Conservation (phyloP, 495 filamentous ascomycete species). For the Aspergillus steynii region DNA sequence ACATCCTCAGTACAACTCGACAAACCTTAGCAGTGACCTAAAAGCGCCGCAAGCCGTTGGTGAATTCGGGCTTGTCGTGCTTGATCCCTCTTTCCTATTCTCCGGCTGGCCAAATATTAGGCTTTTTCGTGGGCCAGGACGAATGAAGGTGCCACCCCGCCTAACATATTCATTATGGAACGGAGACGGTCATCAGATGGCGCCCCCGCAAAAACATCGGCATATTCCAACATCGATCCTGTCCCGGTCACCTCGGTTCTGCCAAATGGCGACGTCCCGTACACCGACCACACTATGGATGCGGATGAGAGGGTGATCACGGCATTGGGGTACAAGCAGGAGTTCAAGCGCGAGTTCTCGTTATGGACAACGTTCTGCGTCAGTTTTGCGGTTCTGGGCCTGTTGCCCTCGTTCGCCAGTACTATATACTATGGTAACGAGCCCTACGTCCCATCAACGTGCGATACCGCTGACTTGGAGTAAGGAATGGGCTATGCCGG, state of each 20-base stretch:
- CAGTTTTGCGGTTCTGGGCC: conserved; percentile 71
- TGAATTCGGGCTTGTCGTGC: no score
- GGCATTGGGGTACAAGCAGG: conserved; percentile 74
- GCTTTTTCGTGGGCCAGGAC: neutral
- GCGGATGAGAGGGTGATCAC: conserved; percentile 70
- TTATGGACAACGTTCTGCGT: conserved; percentile 83
- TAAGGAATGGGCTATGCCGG: conserved; percentile 76
- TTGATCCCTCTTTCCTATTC: neutral
- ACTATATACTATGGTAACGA: conserved; percentile 67
- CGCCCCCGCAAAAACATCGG: conserved; percentile 17
- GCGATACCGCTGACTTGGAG: conserved; percentile 15
- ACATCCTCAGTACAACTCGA: neutral
- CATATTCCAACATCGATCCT: conserved; percentile 39
- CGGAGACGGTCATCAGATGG: conserved; percentile 17
- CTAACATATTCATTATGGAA: conserved; percentile 15
- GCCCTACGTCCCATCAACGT: neutral
- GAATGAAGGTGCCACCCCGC: neutral
- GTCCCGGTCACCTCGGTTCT: conserved; percentile 69
- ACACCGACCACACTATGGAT: conserved; percentile 50
- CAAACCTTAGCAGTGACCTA: neutral
- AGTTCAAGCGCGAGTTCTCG: conserved; percentile 82
- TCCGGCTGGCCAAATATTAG: neutral
- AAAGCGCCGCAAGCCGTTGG: neutral
- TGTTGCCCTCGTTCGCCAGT: conserved; percentile 73
- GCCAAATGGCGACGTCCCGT: conserved; percentile 62